phyloP scores from a whole-genome alignment of 1,284 basidiomycete genomes.

The Cryptococcus wingfieldii region DNA sequence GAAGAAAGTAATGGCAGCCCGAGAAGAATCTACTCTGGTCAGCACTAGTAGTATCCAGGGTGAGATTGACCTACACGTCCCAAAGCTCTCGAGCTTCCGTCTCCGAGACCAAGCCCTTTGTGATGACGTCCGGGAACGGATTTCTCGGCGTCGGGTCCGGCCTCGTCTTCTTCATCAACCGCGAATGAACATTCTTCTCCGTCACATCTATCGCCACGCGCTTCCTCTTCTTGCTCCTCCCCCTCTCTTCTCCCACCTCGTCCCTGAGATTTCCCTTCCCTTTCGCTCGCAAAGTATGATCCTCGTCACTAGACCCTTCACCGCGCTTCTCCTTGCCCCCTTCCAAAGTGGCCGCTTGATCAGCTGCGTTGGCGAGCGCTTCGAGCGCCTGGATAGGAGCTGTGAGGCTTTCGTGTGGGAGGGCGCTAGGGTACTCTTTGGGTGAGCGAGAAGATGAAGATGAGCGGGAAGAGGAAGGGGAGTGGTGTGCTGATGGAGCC shows the following conservation, averaged over 20 bases:
- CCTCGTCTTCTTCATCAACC: constrained; percentile 79
- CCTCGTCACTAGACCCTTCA: constrained; percentile 7
- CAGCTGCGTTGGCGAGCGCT: constrained; percentile 85
- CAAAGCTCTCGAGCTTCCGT: constrained; percentile 77
- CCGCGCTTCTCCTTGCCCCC: constrained; percentile 5
- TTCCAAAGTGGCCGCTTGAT: constrained; percentile 64
- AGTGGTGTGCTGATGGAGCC: constrained; percentile 57
- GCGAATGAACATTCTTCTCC: constrained; percentile 41
- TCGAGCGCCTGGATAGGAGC: constrained; percentile 90
- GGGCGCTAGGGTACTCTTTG: constrained; percentile 48
- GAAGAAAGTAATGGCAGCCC: constrained; percentile 91
- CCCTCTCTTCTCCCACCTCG: constrained; percentile 10
- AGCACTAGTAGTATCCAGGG: not conserved
- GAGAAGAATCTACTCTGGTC: constrained; percentile 73
- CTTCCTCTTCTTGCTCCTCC: constrained; percentile 29
- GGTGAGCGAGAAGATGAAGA: constrained; percentile 66
- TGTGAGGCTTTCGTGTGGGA: constrained; percentile 72
- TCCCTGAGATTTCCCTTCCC: constrained; percentile 1
- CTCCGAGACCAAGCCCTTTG: constrained; percentile 66
- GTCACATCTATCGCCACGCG: constrained; percentile 27
- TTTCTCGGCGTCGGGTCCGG: constrained; percentile 78
- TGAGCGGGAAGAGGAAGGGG: constrained; percentile 42
- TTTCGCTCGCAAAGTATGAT: not conserved
- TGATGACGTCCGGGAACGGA: constrained; percentile 49
- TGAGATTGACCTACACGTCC: constrained; percentile 59